Percentiles rank a stretch among this genome's conserved stretches.
Conservation (phyloP, 192 early-diverging fungal species). For the Nowakowskiella sp. region DNA sequence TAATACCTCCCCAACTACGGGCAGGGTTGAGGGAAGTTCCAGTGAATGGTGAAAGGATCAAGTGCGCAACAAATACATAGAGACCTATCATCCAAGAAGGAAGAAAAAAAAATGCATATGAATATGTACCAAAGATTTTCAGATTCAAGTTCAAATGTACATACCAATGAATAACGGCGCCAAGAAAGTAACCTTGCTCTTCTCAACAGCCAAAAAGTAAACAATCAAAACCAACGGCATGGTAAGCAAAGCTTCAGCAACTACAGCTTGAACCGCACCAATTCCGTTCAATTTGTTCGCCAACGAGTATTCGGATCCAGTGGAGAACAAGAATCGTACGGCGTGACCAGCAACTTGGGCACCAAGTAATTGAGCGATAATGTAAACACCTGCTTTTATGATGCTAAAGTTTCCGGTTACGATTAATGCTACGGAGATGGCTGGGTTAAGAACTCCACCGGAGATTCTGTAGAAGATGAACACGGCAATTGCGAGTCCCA, state of each 20-base stretch:
- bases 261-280: conserved; percentile 21
- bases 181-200: conserved; percentile 25
- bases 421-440: conserved; percentile 50
- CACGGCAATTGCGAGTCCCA: conserved; percentile 32
- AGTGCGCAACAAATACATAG: conserved; percentile 32
- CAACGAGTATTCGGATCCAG: conserved; percentile 20
- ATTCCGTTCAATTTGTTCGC: conserved; percentile 19
- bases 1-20: conserved; percentile 49
- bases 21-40: conserved; percentile 61
- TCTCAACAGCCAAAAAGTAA: conserved; percentile 37
- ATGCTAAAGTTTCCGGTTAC: conserved; percentile 41
- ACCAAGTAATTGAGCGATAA: conserved; percentile 52
- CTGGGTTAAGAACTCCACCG: conserved; percentile 56
- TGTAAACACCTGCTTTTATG: conserved; percentile 34
- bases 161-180: conserved; percentile 34
- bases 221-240: conserved; percentile 29
- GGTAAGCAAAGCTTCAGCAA: conserved; percentile 35
- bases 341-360: conserved; percentile 38
- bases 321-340: conserved; percentile 22
- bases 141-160: conserved; percentile 5
- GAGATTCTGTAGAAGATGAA: conserved; percentile 45
- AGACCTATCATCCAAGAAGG: too few species aligned
- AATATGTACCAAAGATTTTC: background rate
- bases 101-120: conserved; percentile 7
- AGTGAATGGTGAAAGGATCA: conserved; percentile 31